Evolutionary conservation across 1,139 yeast species (phyloP).

Genomic region (Martiniozyma asiatica): DNA sequence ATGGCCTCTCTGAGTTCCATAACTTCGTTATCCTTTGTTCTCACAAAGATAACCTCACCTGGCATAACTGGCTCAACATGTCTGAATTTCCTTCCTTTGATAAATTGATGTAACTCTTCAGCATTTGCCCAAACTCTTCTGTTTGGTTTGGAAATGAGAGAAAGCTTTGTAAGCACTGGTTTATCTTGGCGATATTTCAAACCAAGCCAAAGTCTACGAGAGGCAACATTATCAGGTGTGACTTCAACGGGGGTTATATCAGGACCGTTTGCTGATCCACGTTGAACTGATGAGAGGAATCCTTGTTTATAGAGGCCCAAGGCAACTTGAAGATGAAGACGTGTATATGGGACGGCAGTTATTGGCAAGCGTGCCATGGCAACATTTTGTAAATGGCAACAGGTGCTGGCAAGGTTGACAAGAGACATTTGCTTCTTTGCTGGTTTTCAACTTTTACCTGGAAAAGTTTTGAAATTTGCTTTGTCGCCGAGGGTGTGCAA

Average conservation of each 20-base stretch:
- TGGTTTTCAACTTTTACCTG: no score
- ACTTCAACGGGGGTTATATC: slow-evolving; percentile 64
- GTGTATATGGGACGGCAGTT: slow-evolving; percentile 77
- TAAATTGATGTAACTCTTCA: slow-evolving; percentile 58
- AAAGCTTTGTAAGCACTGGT: slow-evolving; percentile 64
- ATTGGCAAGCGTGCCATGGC: slow-evolving; percentile 60
- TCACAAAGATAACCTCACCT: slow-evolving; percentile 75
- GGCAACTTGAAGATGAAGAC: slow-evolving; percentile 73
- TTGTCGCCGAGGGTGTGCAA: no score
- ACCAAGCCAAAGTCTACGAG: slow-evolving; percentile 86
- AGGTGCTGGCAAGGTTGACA: slow-evolving; percentile 70
- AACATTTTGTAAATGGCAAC: slow-evolving; percentile 86
- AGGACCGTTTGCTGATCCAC: slow-evolving; percentile 88
- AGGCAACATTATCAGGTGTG: slow-evolving; percentile 76
- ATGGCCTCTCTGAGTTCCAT: slow-evolving; percentile 81
- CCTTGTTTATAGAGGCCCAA: slow-evolving; percentile 86
- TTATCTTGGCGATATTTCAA: slow-evolving; percentile 74
- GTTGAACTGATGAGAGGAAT: slow-evolving; percentile 68
- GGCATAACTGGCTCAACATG: slow-evolving; percentile 74
- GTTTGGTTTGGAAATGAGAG: slow-evolving; percentile 76
- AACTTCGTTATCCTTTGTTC: slow-evolving; percentile 44
- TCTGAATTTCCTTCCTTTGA: slow-evolving; percentile 67
- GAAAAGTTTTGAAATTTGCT: no score
- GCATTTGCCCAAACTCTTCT: slow-evolving; percentile 54
- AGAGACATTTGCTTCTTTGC: slow-evolving; percentile 85